Evolutionary conservation across 78 protist species (phyloP), one percentile per base, ranked within the genome.

Genomic region (Protostelium mycophagum): DNA sequence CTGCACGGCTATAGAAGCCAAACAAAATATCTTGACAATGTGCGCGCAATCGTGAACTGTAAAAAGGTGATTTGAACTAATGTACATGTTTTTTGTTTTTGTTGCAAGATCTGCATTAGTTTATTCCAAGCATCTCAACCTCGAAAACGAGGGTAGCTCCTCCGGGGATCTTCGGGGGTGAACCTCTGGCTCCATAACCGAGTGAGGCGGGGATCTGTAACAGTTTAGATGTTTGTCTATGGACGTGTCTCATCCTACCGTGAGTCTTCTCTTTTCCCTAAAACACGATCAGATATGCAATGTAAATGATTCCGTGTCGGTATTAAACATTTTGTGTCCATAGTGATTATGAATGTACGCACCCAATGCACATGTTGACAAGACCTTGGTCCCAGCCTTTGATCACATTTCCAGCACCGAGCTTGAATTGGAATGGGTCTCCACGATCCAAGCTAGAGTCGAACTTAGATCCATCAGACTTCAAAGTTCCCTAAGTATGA

Each of bases 331-430:
- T n/a, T n/a, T n/a, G n/a, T n/a, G n/a, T n/a, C n/a, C n/a, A n/a
- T n/a, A n/a, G n/a, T n/a, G n/a, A n/a, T n/a, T n/a, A n/a, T n/a
- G n/a, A n/a, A n/a, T n/a, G n/a, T n/a, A n/a, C n/a, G n/a, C n/a
- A n/a, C n/a, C n/a, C n/a, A 51, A 51, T 16, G 16, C 73, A 5
- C 98, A 98, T 97, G 38, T 91, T 85, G 1, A 96, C 96, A 34
- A 91, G 88, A 85, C 94, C 94, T 84, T 91, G 89, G 34, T 91
- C 94, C 94, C 94, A 91, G 1, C 94, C 94, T 84, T 86, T 91
- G 86, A 95, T 95, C n/a, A 95, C 97, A 38, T 90, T 38, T 38
- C 94, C 91, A 1, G 0, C 36, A 39, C 97, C 96, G 0, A 95
- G 90, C 51, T 31, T 39, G 87, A 95, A 95, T 9, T 1, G 5